Evolutionary conservation across 2,329 filamentous ascomycete species (phyloP).

Genomic region (Alternaria triticina): DNA sequence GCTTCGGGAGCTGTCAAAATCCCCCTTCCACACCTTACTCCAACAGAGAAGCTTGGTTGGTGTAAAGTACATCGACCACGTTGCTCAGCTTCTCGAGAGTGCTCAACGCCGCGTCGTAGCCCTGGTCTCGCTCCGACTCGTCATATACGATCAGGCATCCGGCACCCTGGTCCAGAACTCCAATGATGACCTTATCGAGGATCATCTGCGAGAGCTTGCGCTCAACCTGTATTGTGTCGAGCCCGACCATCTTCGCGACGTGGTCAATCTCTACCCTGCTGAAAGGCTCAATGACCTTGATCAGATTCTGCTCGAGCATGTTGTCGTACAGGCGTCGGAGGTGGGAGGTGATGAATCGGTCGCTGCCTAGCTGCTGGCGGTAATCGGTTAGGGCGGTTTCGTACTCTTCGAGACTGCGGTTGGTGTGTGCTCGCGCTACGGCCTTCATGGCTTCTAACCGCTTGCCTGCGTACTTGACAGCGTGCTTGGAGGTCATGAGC

Average conservation of each 20-base stretch:
- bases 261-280: slow-evolving; percentile 96
- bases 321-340: slow-evolving; percentile 94
- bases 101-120: slow-evolving; percentile 90
- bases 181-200: slow-evolving; percentile 97
- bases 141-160: slow-evolving; percentile 97
- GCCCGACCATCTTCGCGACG: slow-evolving; percentile 95
- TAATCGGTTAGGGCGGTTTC: slow-evolving; percentile 90
- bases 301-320: slow-evolving; percentile 98
- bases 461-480: slow-evolving; percentile 92
- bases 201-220: slow-evolving; percentile 99
- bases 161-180: slow-evolving; percentile 95
- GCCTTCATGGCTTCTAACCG: slow-evolving; percentile 99
- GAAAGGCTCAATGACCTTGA: slow-evolving; percentile 99
- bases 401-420: slow-evolving; percentile 96
- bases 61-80: slow-evolving; percentile 96
- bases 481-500: slow-evolving; percentile 94
- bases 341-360: slow-evolving; percentile 96
- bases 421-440: slow-evolving; percentile 91
- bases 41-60: slow-evolving; percentile 93
- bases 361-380: slow-evolving; percentile 90
- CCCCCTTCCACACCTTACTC: slow-evolving; percentile 65
- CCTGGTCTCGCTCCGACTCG: slow-evolving; percentile 89
- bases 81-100: slow-evolving; percentile 97
- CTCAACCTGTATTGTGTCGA: slow-evolving; percentile 96
- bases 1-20: slow-evolving; percentile 11